These are phyloP conservation scores for Sclerotinia minor DNA, from an alignment of 2,329 filamentous ascomycete genomes.

Conservation along the genomic window DNA sequence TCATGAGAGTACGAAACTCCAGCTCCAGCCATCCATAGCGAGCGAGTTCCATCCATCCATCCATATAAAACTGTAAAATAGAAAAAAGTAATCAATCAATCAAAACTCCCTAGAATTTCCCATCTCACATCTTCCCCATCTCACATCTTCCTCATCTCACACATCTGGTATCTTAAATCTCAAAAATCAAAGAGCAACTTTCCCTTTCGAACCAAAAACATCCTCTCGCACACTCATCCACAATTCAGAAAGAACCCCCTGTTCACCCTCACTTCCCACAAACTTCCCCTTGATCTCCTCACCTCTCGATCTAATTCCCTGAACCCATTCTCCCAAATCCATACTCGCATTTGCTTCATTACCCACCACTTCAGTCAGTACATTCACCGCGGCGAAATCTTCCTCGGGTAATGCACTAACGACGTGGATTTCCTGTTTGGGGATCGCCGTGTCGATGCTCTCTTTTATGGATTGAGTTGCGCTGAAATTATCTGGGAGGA, in stretches of 20 bases:
- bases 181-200: slow-evolving; percentile 2
- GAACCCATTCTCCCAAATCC: slow-evolving; percentile 17
- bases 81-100: background rate
- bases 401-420: slow-evolving; percentile 57
- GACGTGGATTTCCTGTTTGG: slow-evolving; percentile 52
- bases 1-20: slow-evolving; percentile 3
- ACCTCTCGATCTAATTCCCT: background rate
- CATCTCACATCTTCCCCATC: background rate
- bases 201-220: slow-evolving; percentile 39
- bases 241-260: slow-evolving; percentile 54
- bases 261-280: slow-evolving; percentile 43
- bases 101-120: background rate
- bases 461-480: slow-evolving; percentile 36
- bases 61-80: background rate
- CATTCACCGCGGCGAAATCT: slow-evolving; percentile 47
- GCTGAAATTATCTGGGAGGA: slow-evolving; percentile 56
- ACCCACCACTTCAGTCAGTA: slow-evolving; percentile 59
- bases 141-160: background rate
- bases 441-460: slow-evolving; percentile 46
- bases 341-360: slow-evolving; percentile 35
- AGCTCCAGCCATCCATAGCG: slow-evolving; percentile 17
- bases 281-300: slow-evolving; percentile 3
- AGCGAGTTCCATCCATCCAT: background rate
- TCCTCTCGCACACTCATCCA: slow-evolving; percentile 60
- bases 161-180: too few relatives aligned